Base-by-base conservation (phyloP, 768 basidiomycete species). In the Kwoniella botswanensis region DNA sequence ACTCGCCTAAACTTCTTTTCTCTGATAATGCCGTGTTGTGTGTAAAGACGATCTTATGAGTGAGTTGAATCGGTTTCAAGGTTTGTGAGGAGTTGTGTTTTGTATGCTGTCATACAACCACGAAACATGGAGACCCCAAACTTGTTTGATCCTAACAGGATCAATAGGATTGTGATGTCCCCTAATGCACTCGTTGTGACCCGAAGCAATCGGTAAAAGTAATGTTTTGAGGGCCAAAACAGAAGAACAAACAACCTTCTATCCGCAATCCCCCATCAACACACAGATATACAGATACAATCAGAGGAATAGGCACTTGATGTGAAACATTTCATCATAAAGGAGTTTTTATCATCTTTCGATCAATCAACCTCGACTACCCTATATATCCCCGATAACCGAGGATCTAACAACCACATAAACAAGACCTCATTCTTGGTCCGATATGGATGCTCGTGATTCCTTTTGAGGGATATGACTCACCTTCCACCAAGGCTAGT, bases 391-490 rank as follows among this genome's bases (percentile, higher is more conserved):
- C 6, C 46, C 46, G 46, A 50, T 18, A 12, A 50, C 46, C 46
- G 46, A 50, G 46, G 46, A 35, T 35, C 6, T 35, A 35, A 35
- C 35, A 35, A 35, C 35, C 1, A 50, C 46, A 50, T 29, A 9
- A 13, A 58, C 57, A 41, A 59, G 55, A n/a, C 13, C 57, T 12
- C 22, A 26, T 17, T 59, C 13, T 26, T 59, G 12, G n/a, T 26
- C 29, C 29, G 46, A 50, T 50, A 50, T 59, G 13, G 2, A 29
- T 35, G 15, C 57, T 10, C 12, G 42, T 73, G 72, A 22, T 68
- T 7, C 22, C 41, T 21, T 70, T 73, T 55, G 68, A 73, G 21
- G 68, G 53, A 35, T 70, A 70, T 50, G 58, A 63, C 18, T 3
- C 59, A 13, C 7, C 35, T 35, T 35, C 35, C 7, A 35, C 6